Evolutionary conservation across 768 basidiomycete genomes (phyloP), one percentile per base, ranked within the genome.

Genomic region (Leucogyrophana mollusca): DNA sequence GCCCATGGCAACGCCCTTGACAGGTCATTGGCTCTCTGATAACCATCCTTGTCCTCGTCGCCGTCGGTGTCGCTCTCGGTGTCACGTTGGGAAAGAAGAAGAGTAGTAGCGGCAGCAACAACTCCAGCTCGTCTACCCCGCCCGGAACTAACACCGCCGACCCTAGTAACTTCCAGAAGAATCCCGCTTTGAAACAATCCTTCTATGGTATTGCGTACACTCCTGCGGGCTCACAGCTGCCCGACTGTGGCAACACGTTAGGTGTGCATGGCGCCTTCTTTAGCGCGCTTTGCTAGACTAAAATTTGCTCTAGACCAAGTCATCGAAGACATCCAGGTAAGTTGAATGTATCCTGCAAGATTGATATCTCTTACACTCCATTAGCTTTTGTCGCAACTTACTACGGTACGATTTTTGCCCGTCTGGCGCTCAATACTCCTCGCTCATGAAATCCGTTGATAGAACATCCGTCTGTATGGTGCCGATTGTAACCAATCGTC

Each of bases 131-230:
- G 4, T 39, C 50, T 9, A 51, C 40, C 13, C 62, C 59, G 11
- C 0, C 18, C 16, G 63, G 63, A 13, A 70, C 71, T 3, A 64
- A 78, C 56, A 69, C 78, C 8, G 80, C 74, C 54, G 88, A 94
- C 64, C 90, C 93, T 3, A 90, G 83, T 64, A 74, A 75, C 14
- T 96, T 94, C 65, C 64, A 67, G 16, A 87, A 84, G 67, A 78
- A 94, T 62, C 42, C 78, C 2, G 74, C 74, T 23, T 67, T 95
- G 40, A 75, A 83, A 51, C 80, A 87, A 53, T 75, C 81, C 1
- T 90, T 96, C 68, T 95, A 85, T 61, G 93, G 88, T 4, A 59
- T 95, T 18, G 93, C 93, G 0, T 95, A 95, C 64, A 92, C 90
- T 1, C 92, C 93, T 8, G 68, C 70, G 16, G 82, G 82, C 33